Base-by-base conservation (phyloP, 345 rosid species). In the Abelmoschus esculentus region DNA sequence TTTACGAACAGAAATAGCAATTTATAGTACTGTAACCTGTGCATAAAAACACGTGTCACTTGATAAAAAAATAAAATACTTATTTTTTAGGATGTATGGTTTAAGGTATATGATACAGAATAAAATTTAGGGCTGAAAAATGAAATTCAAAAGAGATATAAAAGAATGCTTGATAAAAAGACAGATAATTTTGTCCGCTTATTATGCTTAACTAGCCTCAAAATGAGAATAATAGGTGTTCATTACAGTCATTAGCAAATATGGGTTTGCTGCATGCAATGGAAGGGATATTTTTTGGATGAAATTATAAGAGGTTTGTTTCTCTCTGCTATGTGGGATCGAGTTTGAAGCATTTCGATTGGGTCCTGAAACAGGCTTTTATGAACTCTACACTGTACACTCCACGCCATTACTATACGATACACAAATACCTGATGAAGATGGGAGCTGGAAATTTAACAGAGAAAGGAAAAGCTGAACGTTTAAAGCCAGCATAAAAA, bases 291-390 rank as follows among this genome's bases (percentile, higher is more conserved):
- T 36, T 36, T 9, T 22, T 29, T 73, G 73, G 61, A 14, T 72
- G 70, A 78, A 82, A 31, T 4, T 32, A 80, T 72, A 74, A 72
- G 75, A 36, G 57, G 68, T 73, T 79, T 79, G 81, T 79, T 77
- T 71, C 72, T 69, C 11, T 40, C 44, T 40, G 44, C 44, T 7
- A 40, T 40, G 44, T 40, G 44, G 44, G 44, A 1, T 40, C 82
- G 75, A 61, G 75, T 74, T 74, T 71, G 61, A 66, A 76, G 71
- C 79, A 58, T 44, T 70, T 69, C 67, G 68, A 77, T 79, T 75
- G 81, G 80, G 75, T 58, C 31, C 71, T 71, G 71, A 66, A 75
- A 54, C 60, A 62, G 53, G 76, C 59, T 67, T n/a, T 67, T 80
- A 79, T 77, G 73, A 61, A 69, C 67, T 66, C 77, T 46, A 63